phyloP scores from a whole-genome alignment of 371 early-diverging fungal genomes.

The Zopfochytrium polystomum region DNA sequence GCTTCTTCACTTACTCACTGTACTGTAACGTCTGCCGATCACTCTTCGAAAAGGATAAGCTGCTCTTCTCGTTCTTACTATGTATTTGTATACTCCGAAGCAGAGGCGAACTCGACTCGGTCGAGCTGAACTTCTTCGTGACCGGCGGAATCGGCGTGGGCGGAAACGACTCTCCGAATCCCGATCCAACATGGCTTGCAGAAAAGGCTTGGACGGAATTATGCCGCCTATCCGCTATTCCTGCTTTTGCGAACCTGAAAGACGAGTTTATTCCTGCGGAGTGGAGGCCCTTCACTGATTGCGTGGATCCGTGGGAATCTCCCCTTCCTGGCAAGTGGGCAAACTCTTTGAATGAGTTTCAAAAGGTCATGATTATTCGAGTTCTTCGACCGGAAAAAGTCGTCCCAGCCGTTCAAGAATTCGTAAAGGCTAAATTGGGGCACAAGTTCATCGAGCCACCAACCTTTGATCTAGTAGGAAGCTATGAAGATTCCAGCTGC shows the following conservation, averaged over 20 bases:
- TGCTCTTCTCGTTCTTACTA: conserved; percentile 57
- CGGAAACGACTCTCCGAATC: conserved; percentile 36
- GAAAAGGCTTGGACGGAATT: conserved; percentile 55
- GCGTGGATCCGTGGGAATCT: conserved; percentile 34
- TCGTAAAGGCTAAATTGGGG: conserved; percentile 54
- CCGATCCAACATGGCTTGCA: conserved; percentile 46
- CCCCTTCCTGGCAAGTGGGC: conserved; percentile 46
- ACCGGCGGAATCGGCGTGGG: conserved; percentile 53
- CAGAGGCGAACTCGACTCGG: conserved; percentile 43
- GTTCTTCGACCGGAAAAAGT: conserved; percentile 51
- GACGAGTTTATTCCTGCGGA: conserved; percentile 46
- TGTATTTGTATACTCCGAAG: conserved; percentile 45
- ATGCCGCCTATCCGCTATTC: conserved; percentile 41
- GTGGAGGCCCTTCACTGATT: conserved; percentile 46
- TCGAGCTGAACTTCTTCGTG: conserved; percentile 45
- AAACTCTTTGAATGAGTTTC: conserved; percentile 38
- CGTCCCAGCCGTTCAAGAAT: conserved; percentile 51
- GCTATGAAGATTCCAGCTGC: conserved; percentile 54
- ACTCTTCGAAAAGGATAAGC: conserved; percentile 58
- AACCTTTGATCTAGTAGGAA: conserved; percentile 54
- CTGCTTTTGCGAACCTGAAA: conserved; percentile 43
- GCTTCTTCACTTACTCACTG: conserved; percentile 54
- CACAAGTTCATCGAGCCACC: conserved; percentile 64
- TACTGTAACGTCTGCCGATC: conserved; percentile 60
- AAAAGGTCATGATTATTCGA: conserved; percentile 47